Percentiles rank a stretch among this genome's conserved stretches.
phyloP scores from a whole-genome alignment of 2,329 filamentous ascomycete species.

The Geosmithia flava region DNA sequence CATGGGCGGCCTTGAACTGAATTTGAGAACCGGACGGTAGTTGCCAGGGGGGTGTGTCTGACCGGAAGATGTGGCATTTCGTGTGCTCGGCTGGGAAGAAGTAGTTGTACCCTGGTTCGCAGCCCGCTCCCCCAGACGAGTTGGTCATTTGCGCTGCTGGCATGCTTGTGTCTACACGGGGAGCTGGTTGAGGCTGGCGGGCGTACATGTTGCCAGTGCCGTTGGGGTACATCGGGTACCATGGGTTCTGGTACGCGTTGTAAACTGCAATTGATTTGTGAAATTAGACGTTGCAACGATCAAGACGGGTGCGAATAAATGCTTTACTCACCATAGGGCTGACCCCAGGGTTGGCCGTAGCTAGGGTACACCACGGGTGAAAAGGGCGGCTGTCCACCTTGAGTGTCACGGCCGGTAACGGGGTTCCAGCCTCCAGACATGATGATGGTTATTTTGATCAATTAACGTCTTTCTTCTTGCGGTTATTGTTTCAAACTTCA shows the following conservation, averaged over 20 bases:
- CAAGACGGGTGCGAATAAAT: not conserved
- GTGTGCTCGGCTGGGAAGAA: constrained; percentile 46
- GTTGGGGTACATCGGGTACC: constrained; percentile 20
- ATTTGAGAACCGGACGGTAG: constrained; percentile 26
- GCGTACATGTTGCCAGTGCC: constrained; percentile 19
- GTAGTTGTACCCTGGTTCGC: constrained; percentile 52
- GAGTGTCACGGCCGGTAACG: constrained; percentile 22
- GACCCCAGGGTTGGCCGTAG: constrained; percentile 24
- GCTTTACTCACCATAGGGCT: constrained; percentile 8
- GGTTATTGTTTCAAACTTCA: constrained; percentile 6
- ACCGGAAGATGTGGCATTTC: constrained; percentile 46
- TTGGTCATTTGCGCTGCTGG: constrained; percentile 44
- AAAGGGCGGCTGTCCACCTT: constrained; percentile 15
- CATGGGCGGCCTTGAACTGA: constrained; percentile 34
- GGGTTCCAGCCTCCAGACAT: constrained; percentile 29
- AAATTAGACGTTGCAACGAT: not conserved
- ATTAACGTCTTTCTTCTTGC: not conserved
- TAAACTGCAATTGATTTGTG: not conserved
- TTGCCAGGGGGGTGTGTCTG: constrained; percentile 39
- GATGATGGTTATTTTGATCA: not conserved
- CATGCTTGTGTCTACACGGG: constrained; percentile 28
- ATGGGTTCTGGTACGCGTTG: constrained; percentile 3
- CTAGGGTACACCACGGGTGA: constrained; percentile 14
- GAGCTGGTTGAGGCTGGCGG: constrained; percentile 28
- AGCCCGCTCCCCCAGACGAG: constrained; percentile 42